Evolutionary conservation across 139 green algal genomes (phyloP).

Genomic region (Chlamydomonas sp.): DNA sequence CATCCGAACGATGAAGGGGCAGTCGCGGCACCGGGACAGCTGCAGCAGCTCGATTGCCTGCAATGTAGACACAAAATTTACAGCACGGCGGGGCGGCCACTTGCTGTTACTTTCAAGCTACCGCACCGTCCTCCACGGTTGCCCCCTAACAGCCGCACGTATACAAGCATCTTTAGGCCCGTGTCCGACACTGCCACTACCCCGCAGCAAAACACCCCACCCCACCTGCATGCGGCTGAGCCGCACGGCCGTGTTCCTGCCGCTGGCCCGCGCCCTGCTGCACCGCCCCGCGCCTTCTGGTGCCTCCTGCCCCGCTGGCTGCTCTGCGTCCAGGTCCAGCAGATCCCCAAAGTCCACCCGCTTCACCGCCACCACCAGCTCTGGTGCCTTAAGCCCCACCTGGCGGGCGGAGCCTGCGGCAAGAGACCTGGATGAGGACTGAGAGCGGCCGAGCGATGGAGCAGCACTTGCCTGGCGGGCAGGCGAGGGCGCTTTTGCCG

Average conservation of each 20-base stretch:
- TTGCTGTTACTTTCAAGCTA: too few species aligned
- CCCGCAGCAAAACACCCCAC: too few species aligned
- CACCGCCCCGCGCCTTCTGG: neutral
- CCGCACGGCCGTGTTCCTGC: neutral
- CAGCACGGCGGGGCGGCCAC: too few species aligned
- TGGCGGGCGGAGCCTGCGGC: neutral
- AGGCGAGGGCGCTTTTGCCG: too few species aligned
- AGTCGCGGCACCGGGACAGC: slow-evolving; percentile 24
- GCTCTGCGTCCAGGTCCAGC: too few species aligned
- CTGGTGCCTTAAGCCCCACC: neutral
- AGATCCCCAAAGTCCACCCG: neutral
- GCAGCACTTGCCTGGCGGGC: neutral
- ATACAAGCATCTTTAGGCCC: too few species aligned
- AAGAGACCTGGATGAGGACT: neutral
- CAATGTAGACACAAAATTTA: too few species aligned
- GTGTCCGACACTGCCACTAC: too few species aligned
- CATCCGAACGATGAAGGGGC: slow-evolving; percentile 32
- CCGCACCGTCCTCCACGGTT: too few species aligned
- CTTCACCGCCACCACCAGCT: slow-evolving; percentile 36
- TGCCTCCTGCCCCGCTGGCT: neutral
- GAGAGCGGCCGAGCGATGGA: neutral
- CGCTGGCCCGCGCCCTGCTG: neutral
- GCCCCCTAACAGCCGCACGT: too few species aligned
- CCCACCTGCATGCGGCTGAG: slow-evolving; percentile 15
- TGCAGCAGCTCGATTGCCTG: slow-evolving; percentile 35